Evolutionary conservation across 306 rosid genomes (phyloP).

Genomic region (Acmispon strigosus): DNA sequence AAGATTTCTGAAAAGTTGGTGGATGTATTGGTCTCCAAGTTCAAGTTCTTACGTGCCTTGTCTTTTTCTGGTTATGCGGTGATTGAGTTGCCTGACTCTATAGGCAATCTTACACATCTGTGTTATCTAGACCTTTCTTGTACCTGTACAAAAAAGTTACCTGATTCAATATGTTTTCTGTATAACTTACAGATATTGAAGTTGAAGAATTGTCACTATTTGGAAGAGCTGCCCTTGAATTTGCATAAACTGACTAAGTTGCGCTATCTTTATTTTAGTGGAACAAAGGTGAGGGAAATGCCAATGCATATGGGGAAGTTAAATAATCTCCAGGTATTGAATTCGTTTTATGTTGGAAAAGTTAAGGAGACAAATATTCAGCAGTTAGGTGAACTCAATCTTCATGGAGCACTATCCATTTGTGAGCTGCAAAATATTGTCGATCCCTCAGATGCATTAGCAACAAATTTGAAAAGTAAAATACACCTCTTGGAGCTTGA

Average conservation of each 20-base stretch:
- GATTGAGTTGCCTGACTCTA: not conserved
- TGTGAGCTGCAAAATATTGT: not conserved
- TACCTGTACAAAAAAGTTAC: not conserved
- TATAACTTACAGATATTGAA: too few species aligned
- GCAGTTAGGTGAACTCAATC: not conserved
- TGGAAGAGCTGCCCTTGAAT: not conserved
- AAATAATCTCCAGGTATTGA: slow-evolving; percentile 3
- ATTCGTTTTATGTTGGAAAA: not conserved
- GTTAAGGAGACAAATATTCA: not conserved
- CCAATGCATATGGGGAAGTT: not conserved
- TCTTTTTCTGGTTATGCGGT: not conserved
- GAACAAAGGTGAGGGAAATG: not conserved
- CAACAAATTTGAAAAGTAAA: not conserved
- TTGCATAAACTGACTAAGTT: not conserved
- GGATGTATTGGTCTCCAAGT: not conserved
- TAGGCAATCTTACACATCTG: not conserved
- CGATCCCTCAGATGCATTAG: not conserved
- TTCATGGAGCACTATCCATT: not conserved
- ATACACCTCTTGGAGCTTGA: not conserved
- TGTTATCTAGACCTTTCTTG: not conserved
- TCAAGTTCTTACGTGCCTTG: not conserved
- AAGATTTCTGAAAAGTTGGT: not conserved
- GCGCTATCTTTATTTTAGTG: not conserved
- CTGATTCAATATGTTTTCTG: too few species aligned
- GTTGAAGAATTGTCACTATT: not conserved